Evolutionary conservation across 164 flowering plant genomes (phyloP), one percentile per base, ranked within the genome.

Genomic region (Chimonanthus salicifolius): DNA sequence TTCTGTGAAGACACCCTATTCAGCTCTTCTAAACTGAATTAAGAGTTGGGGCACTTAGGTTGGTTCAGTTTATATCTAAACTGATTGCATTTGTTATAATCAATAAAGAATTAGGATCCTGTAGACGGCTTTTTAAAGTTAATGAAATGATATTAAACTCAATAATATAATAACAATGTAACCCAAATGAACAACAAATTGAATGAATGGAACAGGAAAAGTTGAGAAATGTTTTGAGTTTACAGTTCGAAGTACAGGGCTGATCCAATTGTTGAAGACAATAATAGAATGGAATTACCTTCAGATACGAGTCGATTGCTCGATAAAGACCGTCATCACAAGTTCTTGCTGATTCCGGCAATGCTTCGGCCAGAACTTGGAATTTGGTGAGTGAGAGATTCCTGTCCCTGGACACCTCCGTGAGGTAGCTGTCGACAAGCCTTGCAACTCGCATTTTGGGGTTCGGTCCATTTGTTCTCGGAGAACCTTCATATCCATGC

Each of bases 291-390:
- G 47, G 18, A 44, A 54, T 72, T 88, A 94, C 99, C 99, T 96
- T 96, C 16, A 96, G 93, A 76, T 96, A 94, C 0, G 97, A 90
- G 79, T 94, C 97, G 8, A 94, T 79, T 47, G 97, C 98, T 71
- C 99, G 83, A 71, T 96, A 94, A 49, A 96, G 85, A 10, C 97
- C 97, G 78, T 94, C 98, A 58, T 96, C 95, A 46, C 95, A 89
- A 69, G 85, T 87, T 71, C 99, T 87, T 33, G 97, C 92, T 3
- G 92, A 88, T 58, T 94, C 99, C 0, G 99, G 98, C 81, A 94
- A 82, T 50, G 97, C 96, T 84, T 94, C 98, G 0, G 97, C 97
- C 47, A 96, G 82, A n/a, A 90, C 98, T 77, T 89, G 97, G 78
- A 96, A 93, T 80, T 94, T 96, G 3, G 93, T 88, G 50, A 86